Conservation (phyloP, 140 eudicot genomes). For the Cichorium intybus region DNA sequence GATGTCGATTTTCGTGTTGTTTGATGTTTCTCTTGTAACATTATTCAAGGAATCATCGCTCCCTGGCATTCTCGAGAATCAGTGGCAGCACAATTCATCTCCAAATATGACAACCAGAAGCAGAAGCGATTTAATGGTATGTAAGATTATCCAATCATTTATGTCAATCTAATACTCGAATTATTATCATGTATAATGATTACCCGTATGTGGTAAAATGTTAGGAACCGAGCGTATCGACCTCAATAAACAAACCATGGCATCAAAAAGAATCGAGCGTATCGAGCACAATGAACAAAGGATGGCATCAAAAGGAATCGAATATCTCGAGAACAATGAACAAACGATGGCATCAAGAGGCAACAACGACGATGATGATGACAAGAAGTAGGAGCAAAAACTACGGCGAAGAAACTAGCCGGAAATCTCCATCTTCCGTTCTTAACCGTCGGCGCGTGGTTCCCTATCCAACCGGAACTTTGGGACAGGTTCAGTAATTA, state of each 20-base stretch:
- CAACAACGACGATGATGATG: constrained; percentile 8
- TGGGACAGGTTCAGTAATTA: constrained; percentile 56
- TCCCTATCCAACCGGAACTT: constrained; percentile 66
- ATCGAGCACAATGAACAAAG: constrained; percentile 12
- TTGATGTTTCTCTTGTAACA: neutral
- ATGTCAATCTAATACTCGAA: neutral
- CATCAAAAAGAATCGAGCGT: neutral
- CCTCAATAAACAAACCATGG: constrained; percentile 17
- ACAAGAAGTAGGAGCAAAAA: constrained; percentile 49
- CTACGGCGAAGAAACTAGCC: constrained; percentile 45
- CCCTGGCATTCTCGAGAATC: constrained; percentile 41
- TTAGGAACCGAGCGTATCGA: constrained; percentile 36
- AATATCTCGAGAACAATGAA: constrained; percentile 9
- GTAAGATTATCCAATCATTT: neutral
- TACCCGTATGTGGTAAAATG: neutral
- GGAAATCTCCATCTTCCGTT: constrained; percentile 65
- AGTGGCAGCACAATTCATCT: constrained; percentile 34
- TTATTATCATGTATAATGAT: neutral
- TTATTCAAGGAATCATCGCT: constrained; percentile 70
- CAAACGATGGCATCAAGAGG: constrained; percentile 16
- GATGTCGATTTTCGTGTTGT: neutral
- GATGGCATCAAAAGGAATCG: constrained; percentile 9
- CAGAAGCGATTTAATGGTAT: constrained; percentile 46
- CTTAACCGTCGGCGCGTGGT: constrained; percentile 51
- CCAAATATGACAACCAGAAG: constrained; percentile 59